Evolutionary conservation across 805 yeast species (phyloP).

Genomic region (Komagataella ulmi): DNA sequence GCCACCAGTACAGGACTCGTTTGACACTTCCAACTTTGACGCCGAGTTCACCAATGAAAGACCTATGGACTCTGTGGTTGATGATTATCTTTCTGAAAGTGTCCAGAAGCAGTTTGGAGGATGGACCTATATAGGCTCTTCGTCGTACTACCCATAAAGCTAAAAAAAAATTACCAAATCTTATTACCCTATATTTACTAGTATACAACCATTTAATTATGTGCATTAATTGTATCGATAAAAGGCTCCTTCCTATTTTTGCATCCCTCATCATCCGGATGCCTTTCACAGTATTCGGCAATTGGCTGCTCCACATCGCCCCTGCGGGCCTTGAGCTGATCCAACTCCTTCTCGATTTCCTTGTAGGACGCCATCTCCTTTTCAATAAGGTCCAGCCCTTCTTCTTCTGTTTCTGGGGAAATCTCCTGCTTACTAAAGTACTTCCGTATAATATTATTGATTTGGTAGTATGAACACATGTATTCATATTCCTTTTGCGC

Average conservation of each 20-base stretch:
- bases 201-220: constrained; percentile 14
- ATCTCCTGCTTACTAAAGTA: constrained; percentile 11
- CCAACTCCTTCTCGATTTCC: constrained; percentile 2
- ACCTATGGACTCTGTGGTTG: constrained; percentile 92
- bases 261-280: neutral
- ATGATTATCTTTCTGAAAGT: constrained; percentile 79
- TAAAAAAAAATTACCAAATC: constrained; percentile 8
- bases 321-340: neutral
- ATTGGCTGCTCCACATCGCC: constrained; percentile 1
- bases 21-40: constrained; percentile 91
- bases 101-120: constrained; percentile 99
- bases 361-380: constrained; percentile 4
- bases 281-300: neutral
- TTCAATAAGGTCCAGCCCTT: constrained; percentile 5
- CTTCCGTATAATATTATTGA: constrained; percentile 12
- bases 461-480: constrained; percentile 10
- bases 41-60: constrained; percentile 83
- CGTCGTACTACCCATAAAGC: neutral
- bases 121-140: constrained; percentile 80
- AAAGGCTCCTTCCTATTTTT: neutral
- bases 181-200: constrained; percentile 16
- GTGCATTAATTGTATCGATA: neutral
- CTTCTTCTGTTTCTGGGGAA: constrained; percentile 5
- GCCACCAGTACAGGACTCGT: constrained; percentile 75
- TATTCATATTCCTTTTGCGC: constrained; percentile 15